Evolutionary conservation across 371 early-diverging fungal species (phyloP), one percentile per base, ranked within the genome.

Genomic region (Encephalitozoon cuniculi): DNA sequence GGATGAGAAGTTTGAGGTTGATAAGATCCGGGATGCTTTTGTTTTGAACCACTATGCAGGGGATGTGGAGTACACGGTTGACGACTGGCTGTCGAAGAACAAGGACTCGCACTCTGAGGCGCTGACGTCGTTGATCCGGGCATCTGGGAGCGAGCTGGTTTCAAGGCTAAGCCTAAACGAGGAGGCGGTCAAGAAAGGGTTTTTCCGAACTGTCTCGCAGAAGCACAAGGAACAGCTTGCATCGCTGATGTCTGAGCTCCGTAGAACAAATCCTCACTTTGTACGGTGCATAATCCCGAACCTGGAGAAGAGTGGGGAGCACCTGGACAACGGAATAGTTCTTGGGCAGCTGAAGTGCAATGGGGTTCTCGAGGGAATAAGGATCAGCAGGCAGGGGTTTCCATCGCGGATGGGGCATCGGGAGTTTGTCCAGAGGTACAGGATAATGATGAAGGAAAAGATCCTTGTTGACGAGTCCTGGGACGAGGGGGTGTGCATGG

Each of bases 201-300:
- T 76, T 79, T 86, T 85, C 80, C 82, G 79, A 71, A 98, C 99
- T 0, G 97, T 96, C 0, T 90, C 91, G 0, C 95, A 95, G 84
- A 87, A 90, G 21, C 97, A 98, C 85, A 95, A 94, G 84, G 94
- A 96, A 77, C 94, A 94, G 78, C 87, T 99, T 40, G 83, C 85
- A 18, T 83, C 88, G 12, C 86, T 99, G 34, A 94, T 99, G 94
- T 86, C 87, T 9, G 91, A 91, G 72, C 87, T 99, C 2, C 88
- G 90, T 77, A 87, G 88, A 32, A 97, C 97, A 0, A 88, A 92
- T 64, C 98, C 99, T 4, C 97, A 96, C 85, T 99, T 97, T 88
- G 96, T 99, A 9, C 91, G 98, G 43, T 99, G 99, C 87, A 97
- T 99, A 68, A 83, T 97, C 46, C 99, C 99, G 6, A 99, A 99